Percentiles rank a stretch among this genome's conserved stretches.
These are phyloP conservation scores for Leccinum subspadiceum DNA, from an alignment of 1,284 basidiomycete genomes.

Conservation along the genomic window DNA sequence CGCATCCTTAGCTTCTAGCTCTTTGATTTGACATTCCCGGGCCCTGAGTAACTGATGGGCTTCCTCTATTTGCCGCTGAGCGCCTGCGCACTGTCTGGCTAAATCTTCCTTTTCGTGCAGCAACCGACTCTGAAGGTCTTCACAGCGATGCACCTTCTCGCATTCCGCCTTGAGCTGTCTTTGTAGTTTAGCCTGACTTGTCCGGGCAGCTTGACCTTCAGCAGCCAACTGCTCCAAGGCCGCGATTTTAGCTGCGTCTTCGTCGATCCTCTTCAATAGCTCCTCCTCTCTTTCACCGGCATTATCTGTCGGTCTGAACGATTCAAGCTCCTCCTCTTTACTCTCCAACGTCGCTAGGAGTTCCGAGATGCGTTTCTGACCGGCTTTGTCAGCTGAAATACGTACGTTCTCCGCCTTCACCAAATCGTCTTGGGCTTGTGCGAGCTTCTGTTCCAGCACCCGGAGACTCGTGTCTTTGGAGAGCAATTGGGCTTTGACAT, in stretches of 20 bases:
- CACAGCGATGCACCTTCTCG: conserved; percentile 37
- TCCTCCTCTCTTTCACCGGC: conserved; percentile 51
- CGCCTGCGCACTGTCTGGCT: conserved; percentile 10
- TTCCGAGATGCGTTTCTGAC: conserved; percentile 42
- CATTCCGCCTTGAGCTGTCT: conserved; percentile 43
- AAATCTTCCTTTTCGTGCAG: conserved; percentile 31
- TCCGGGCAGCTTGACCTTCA: conserved; percentile 36
- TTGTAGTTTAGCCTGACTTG: conserved; percentile 42
- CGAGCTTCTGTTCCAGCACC: conserved; percentile 44
- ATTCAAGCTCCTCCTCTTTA: conserved; percentile 56
- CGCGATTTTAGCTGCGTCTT: conserved; percentile 60
- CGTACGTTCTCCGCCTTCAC: conserved; percentile 59
- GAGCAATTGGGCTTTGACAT: conserved; percentile 41
- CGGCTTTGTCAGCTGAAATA: conserved; percentile 48
- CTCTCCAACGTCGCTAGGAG: conserved; percentile 46
- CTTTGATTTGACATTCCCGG: conserved; percentile 23
- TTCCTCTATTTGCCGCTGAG: conserved; percentile 16
- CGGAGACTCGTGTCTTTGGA: conserved; percentile 46
- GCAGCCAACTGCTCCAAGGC: conserved; percentile 47
- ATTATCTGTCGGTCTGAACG: conserved; percentile 38
- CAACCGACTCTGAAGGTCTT: conserved; percentile 34
- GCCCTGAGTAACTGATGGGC: conserved; percentile 10
- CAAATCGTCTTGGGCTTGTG: conserved; percentile 46
- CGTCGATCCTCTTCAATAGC: conserved; percentile 58
- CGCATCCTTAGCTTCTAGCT: conserved; percentile 23